Evolutionary conservation across 2,329 filamentous ascomycete genomes (phyloP).

Genomic region (Colletotrichum sp.): DNA sequence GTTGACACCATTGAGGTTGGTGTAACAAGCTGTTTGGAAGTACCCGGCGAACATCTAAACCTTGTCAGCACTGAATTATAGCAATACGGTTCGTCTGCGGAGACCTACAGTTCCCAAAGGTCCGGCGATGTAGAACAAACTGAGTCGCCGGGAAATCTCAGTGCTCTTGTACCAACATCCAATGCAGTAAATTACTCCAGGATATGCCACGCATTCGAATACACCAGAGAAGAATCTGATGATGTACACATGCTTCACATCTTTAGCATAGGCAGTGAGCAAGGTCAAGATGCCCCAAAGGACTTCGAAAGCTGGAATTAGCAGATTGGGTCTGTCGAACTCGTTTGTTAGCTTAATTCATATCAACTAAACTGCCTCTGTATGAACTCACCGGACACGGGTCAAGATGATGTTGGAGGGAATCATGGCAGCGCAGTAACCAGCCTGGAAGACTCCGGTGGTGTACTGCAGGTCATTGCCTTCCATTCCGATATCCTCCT

Average conservation of each 20-base stretch:
- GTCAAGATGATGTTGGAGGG: conserved; percentile 66
- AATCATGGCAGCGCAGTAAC: conserved; percentile 61
- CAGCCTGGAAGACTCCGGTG: conserved; percentile 53
- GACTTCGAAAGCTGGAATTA: conserved; percentile 56
- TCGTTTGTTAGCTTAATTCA: background rate
- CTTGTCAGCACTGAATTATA: background rate
- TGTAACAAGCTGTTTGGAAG: conserved; percentile 16
- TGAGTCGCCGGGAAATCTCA: conserved; percentile 3
- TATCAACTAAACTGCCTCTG: background rate
- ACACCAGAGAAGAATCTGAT: conserved; percentile 22
- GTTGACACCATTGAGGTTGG: conserved; percentile 14
- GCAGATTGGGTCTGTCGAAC: conserved; percentile 35
- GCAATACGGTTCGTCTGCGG: background rate
- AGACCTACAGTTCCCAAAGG: background rate
- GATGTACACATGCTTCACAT: conserved; percentile 34
- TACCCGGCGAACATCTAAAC: conserved; percentile 8
- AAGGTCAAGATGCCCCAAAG: conserved; percentile 63
- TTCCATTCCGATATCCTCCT: conserved; percentile 34
- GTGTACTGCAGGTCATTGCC: conserved; percentile 52
- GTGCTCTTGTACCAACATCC: conserved; percentile 14
- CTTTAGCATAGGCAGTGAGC: conserved; percentile 36
- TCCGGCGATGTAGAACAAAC: conserved; percentile 6
- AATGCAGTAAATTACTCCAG: conserved; percentile 4
- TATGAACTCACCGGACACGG: conserved; percentile 26
- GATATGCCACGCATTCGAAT: background rate